These are phyloP conservation scores for Colletotrichum navitas DNA, from an alignment of 2,329 filamentous ascomycete species.

Conservation along the genomic window DNA sequence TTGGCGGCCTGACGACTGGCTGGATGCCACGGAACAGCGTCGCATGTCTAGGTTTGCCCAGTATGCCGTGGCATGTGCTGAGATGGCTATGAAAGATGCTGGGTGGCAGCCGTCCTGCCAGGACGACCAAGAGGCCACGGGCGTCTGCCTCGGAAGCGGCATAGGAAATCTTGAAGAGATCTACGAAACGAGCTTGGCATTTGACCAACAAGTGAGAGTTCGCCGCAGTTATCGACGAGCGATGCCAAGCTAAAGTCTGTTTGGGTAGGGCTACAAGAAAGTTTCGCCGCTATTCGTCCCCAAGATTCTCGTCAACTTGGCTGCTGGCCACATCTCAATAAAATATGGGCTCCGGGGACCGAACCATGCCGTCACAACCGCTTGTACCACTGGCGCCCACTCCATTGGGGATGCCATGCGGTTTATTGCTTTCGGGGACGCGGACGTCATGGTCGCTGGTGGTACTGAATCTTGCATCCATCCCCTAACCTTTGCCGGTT, in stretches of 20 bases:
- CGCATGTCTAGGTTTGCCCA: constrained; percentile 94
- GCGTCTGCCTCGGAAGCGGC: constrained; percentile 93
- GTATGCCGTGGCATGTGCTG: constrained; percentile 87
- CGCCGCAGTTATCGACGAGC: constrained; percentile 37
- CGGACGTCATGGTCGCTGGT: constrained; percentile 95
- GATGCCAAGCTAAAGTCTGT: constrained; percentile 39
- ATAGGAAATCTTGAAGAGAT: constrained; percentile 95
- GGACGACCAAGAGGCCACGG: constrained; percentile 80
- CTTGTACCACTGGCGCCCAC: constrained; percentile 96
- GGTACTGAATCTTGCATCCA: constrained; percentile 97
- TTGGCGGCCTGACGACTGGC: constrained; percentile 68
- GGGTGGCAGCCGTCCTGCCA: constrained; percentile 75
- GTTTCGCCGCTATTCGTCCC: constrained; percentile 95
- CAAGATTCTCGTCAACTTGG: constrained; percentile 92
- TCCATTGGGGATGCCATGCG: constrained; percentile 94
- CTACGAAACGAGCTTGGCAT: constrained; percentile 84
- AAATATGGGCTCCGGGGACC: constrained; percentile 89
- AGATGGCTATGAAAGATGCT: constrained; percentile 88
- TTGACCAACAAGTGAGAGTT: constrained; percentile 74
- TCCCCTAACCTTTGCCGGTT: constrained; percentile 91
- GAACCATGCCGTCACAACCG: constrained; percentile 92
- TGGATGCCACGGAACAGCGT: constrained; percentile 68
- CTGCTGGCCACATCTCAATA: constrained; percentile 95
- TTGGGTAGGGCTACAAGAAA: constrained; percentile 83
- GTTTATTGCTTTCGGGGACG: constrained; percentile 91